A percentile compares a stretch with the other conserved stretches of the same genome.
Evolutionary conservation across 2,329 filamentous ascomycete genomes (phyloP).

Genomic region (Fusarium scirpi): DNA sequence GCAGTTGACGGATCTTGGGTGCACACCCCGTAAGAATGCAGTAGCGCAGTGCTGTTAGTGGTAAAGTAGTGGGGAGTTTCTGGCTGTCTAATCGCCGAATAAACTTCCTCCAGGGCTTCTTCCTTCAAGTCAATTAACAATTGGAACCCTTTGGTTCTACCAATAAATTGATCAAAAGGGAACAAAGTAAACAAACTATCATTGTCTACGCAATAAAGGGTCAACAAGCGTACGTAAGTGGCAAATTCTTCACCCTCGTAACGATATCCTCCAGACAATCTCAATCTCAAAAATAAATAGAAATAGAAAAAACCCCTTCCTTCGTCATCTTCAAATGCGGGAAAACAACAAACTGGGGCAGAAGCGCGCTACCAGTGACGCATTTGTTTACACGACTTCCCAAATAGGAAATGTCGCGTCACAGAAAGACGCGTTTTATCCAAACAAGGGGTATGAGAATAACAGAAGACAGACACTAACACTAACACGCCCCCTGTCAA

Average conservation of each 20-base stretch:
- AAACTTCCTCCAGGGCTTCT: neutral
- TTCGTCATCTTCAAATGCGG: constrained; percentile 31
- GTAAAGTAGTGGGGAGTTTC: constrained; percentile 19
- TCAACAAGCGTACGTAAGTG: constrained; percentile 15
- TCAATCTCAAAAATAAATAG: constrained; percentile 1
- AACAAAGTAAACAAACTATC: constrained; percentile 6
- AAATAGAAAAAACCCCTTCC: constrained; percentile 8
- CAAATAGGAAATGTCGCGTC: constrained; percentile 46
- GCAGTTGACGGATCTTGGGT: constrained; percentile 1
- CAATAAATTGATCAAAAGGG: constrained; percentile 11
- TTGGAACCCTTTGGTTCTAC: neutral
- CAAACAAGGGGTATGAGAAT: constrained; percentile 40
- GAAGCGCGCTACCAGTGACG: constrained; percentile 47
- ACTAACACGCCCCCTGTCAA: constrained; percentile 25
- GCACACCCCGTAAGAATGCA: constrained; percentile 30
- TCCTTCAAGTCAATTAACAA: neutral
- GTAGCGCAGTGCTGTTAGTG: constrained; percentile 3
- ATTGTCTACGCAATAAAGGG: neutral
- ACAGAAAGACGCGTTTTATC: constrained; percentile 51
- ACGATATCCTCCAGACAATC: neutral
- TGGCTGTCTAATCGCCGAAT: constrained; percentile 13
- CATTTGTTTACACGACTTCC: constrained; percentile 55
- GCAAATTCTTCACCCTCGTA: constrained; percentile 15
- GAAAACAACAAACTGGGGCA: constrained; percentile 33
- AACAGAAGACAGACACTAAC: constrained; percentile 21